Evolutionary conservation across 306 rosid genomes (phyloP).

Genomic region (Sechiopsis laciniata): DNA sequence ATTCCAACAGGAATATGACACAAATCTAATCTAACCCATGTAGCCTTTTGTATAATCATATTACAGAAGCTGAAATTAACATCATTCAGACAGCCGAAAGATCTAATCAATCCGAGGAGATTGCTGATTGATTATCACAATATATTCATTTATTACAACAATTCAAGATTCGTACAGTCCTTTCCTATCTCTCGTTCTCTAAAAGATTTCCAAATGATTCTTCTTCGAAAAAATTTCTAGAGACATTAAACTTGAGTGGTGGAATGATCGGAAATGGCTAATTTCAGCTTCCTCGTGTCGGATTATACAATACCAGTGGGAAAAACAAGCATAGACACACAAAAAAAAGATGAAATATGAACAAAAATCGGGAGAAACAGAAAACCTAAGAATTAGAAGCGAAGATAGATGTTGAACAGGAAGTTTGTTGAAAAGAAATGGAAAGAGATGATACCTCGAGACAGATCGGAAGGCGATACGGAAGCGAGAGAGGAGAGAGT

Average conservation of each 20-base stretch:
- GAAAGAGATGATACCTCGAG: constrained; percentile 46
- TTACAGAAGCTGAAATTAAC: not conserved
- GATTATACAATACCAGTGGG: not conserved
- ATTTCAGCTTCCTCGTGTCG: not conserved
- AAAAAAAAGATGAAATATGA: not conserved
- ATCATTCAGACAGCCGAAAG: not conserved
- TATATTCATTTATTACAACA: not conserved
- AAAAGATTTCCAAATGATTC: not conserved
- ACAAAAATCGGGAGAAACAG: not conserved
- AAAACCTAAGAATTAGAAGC: not conserved
- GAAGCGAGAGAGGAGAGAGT: constrained; percentile 47
- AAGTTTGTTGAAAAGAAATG: not conserved
- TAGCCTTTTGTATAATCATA: not conserved
- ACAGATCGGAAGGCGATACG: constrained; percentile 47
- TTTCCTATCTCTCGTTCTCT: constrained; percentile 3
- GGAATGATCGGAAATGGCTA: not conserved
- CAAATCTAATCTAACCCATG: not conserved
- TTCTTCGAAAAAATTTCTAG: not conserved
- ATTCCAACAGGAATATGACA: too few relatives aligned
- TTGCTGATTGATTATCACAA: not conserved
- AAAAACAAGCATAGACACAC: not conserved
- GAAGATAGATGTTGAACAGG: not conserved
- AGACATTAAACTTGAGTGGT: not conserved
- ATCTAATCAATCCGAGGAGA: not conserved
- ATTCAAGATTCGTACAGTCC: not conserved